Evolutionary conservation across 331 rosid genomes (phyloP).

Genomic region (Erythrophleum ivorense): DNA sequence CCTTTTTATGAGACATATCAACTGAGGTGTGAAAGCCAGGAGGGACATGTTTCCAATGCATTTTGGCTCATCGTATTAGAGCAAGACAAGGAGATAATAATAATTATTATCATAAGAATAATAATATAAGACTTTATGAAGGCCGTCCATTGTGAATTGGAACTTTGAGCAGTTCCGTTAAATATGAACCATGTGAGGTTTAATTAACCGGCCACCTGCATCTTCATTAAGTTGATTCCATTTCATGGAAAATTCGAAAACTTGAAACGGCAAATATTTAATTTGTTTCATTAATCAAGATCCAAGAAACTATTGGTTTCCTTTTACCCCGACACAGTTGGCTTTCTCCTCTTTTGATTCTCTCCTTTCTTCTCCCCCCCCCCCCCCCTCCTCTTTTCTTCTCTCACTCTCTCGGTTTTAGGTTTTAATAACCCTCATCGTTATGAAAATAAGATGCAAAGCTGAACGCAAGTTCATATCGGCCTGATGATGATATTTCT

Average conservation of each 20-base stretch:
- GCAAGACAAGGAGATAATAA: background rate
- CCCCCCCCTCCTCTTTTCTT: background rate
- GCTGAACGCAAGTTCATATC: background rate
- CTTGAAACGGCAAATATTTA: background rate
- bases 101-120: background rate
- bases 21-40: conserved; percentile 35
- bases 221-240: conserved; percentile 22
- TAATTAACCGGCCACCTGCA: background rate
- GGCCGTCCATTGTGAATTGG: conserved; percentile 16
- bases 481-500: background rate
- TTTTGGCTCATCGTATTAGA: conserved; percentile 19
- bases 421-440: background rate
- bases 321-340: conserved; percentile 23
- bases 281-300: conserved; percentile 12
- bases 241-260: background rate
- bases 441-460: background rate
- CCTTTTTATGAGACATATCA: conserved; percentile 57
- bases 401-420: background rate
- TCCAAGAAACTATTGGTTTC: conserved; percentile 34
- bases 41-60: conserved; percentile 27
- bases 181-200: conserved; percentile 38
- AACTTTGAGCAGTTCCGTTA: conserved; percentile 24
- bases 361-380: background rate
- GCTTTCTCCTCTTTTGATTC: conserved; percentile 4
- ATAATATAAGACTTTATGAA: conserved; percentile 8